These are phyloP conservation scores for Apophysomyces elegans DNA, from an alignment of 371 early-diverging fungal genomes.

Conservation along the genomic window DNA sequence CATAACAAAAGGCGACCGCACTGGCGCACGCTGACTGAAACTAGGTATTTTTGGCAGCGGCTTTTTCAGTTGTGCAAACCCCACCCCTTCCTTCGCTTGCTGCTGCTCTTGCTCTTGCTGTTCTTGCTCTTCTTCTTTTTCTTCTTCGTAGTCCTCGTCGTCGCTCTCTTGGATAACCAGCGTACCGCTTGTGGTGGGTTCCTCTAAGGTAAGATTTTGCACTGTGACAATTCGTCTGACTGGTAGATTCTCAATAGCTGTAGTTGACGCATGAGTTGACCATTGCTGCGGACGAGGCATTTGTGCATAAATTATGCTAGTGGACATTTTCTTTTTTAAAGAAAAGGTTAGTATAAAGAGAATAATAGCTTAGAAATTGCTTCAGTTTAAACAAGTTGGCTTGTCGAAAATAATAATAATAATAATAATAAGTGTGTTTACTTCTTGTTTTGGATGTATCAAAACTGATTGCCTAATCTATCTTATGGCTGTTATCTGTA, in stretches of 20 bases:
- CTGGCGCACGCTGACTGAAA: slow-evolving; percentile 5
- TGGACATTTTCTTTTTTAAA: not conserved
- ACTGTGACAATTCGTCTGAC: slow-evolving; percentile 24
- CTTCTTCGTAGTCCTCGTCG: slow-evolving; percentile 18
- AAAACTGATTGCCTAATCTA: not conserved
- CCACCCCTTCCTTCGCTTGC: not conserved
- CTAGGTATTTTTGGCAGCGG: slow-evolving; percentile 18
- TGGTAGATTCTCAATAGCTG: not conserved
- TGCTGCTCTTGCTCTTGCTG: slow-evolving; percentile 8
- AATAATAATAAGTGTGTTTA: not conserved
- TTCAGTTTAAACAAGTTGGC: not conserved
- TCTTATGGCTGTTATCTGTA: not conserved
- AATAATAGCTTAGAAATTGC: not conserved
- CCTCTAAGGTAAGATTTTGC: slow-evolving; percentile 12
- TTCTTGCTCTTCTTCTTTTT: slow-evolving; percentile 3
- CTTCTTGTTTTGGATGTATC: slow-evolving; percentile 5
- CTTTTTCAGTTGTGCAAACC: not conserved
- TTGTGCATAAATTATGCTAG: slow-evolving; percentile 3
- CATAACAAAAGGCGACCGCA: not conserved
- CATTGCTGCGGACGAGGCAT: not conserved
- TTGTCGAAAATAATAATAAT: not conserved
- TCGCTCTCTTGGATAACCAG: slow-evolving; percentile 20
- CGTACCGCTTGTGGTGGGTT: slow-evolving; percentile 18
- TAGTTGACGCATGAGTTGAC: not conserved
- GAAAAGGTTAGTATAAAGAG: not conserved